Evolutionary conservation across 129 eudicot species (phyloP), one percentile per base, ranked within the genome.

Genomic region (Escallonia rubra): DNA sequence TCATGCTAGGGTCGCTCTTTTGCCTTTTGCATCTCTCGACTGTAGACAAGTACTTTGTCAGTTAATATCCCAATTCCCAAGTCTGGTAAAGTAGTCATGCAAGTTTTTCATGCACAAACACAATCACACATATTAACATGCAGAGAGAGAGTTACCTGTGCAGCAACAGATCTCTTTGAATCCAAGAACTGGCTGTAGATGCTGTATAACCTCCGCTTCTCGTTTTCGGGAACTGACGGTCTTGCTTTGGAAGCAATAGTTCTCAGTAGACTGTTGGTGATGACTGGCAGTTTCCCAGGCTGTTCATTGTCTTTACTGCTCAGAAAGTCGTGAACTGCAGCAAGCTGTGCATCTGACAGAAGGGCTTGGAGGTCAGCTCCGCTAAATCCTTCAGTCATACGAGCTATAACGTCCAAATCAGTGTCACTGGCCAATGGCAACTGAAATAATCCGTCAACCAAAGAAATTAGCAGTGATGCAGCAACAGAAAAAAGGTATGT

Each of bases 291-390:
- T 71, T 71, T 84, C 42, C 77, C 85, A 14, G 86, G 64, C 73
- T 72, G 73, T 46, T 67, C 76, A 65, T 64, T 78, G 45, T 88
- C 81, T 64, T 69, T 72, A 63, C 82, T 78, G 67, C 77, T 86
- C 46, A 89, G 56, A 72, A 86, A 67, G 69, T 89, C 80, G 11
- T 93, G 95, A 78, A 89, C 96, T 13, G 98, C 95, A 59, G 92
- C 96, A 70, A 89, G 89, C 65, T 93, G 95, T 44, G 98, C 87
- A 65, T 93, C 98, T 54, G 98, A 89, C 51, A 93, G 90, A 64
- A 93, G 92, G 41, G 98, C 98, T 80, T 86, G 96, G 45, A 93
- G 93, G 70, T 93, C 98, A 5, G 98, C 98, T 10, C 98, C 98
- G 70, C 96, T 93, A 66, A 86, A 93, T 74, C 98, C 96, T 78